A percentile compares a stretch with the other conserved stretches of the same genome.
phyloP scores from a whole-genome alignment of 1,284 basidiomycete species.

The Grifola frondosa region DNA sequence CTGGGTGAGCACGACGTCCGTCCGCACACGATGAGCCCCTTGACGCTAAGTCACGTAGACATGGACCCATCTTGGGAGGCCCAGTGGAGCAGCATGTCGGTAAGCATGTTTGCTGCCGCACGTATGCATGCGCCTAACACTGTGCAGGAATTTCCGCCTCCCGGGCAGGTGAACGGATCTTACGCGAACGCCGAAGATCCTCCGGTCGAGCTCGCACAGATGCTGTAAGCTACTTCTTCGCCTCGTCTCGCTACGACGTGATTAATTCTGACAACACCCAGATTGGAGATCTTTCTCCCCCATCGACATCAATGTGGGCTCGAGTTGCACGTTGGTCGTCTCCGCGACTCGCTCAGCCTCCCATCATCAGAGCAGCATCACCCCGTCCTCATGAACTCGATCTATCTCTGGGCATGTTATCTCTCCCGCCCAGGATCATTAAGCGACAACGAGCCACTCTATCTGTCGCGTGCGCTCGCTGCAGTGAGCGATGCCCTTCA shows the following conservation, averaged over 20 bases:
- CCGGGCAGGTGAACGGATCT: slow-evolving; percentile 48
- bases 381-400: slow-evolving; percentile 71
- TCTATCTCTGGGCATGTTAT: slow-evolving; percentile 79
- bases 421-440: slow-evolving; percentile 68
- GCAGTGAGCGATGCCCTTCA: slow-evolving; percentile 60
- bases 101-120: slow-evolving; percentile 12
- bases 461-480: slow-evolving; percentile 59
- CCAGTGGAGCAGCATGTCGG: slow-evolving; percentile 25
- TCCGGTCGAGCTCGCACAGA: slow-evolving; percentile 60
- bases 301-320: slow-evolving; percentile 73
- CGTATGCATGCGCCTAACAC: background rate
- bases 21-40: slow-evolving; percentile 13
- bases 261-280: slow-evolving; percentile 29
- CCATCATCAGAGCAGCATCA: slow-evolving; percentile 61
- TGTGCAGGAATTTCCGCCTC: slow-evolving; percentile 40
- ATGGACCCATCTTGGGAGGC: slow-evolving; percentile 26
- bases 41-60: slow-evolving; percentile 17
- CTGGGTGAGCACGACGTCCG: slow-evolving; percentile 20
- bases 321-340: slow-evolving; percentile 60
- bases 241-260: slow-evolving; percentile 2
- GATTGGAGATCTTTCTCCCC: slow-evolving; percentile 72
- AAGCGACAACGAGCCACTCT: slow-evolving; percentile 66
- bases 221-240: slow-evolving; percentile 50
- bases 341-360: slow-evolving; percentile 56
- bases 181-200: slow-evolving; percentile 52